Percentiles rank a stretch among this genome's conserved stretches.
Conservation (phyloP, 257 asterid genomes). For the Petunia axillaris region DNA sequence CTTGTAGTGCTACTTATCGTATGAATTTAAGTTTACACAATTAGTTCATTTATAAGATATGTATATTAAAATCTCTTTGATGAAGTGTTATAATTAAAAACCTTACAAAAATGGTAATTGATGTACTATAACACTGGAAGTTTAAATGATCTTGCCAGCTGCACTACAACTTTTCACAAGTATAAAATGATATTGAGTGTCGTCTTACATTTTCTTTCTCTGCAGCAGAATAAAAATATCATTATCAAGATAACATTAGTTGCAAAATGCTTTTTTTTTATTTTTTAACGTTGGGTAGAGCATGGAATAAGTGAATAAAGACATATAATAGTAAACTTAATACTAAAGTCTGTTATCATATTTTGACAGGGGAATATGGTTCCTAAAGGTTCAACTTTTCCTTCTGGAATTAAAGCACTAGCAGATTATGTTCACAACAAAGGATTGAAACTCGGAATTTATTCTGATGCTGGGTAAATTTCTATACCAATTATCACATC, state of each 20-base stretch:
- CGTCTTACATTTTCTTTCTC: too few species aligned
- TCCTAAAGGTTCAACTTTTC: slow-evolving; percentile 68
- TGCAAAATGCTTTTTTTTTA: too few species aligned
- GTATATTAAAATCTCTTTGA: not conserved
- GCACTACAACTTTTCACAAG: too few species aligned
- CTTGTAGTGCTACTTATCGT: not conserved
- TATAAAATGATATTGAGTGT: too few species aligned
- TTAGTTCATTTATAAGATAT: too few species aligned
- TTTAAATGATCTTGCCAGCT: not conserved
- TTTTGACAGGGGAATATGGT: slow-evolving; percentile 65
- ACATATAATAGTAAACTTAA: too few species aligned
- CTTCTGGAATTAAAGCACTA: slow-evolving; percentile 86
- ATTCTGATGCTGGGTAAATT: slow-evolving; percentile 85
- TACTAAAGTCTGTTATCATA: not conserved
- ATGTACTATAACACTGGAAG: slow-evolving; percentile 26
- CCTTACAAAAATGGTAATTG: too few species aligned
- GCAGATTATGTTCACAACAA: slow-evolving; percentile 88
- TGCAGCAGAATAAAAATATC: too few species aligned
- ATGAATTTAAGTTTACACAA: too few species aligned
- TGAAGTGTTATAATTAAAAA: not conserved
- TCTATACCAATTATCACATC: too few species aligned
- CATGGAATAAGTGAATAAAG: not conserved
- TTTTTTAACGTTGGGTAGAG: not conserved
- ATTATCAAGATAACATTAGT: too few species aligned
- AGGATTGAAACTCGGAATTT: slow-evolving; percentile 86